Percentiles rank a stretch among this genome's conserved stretches.
Evolutionary conservation across 2,329 filamentous ascomycete species (phyloP).

Genomic region (Hansfordia pulvinata): DNA sequence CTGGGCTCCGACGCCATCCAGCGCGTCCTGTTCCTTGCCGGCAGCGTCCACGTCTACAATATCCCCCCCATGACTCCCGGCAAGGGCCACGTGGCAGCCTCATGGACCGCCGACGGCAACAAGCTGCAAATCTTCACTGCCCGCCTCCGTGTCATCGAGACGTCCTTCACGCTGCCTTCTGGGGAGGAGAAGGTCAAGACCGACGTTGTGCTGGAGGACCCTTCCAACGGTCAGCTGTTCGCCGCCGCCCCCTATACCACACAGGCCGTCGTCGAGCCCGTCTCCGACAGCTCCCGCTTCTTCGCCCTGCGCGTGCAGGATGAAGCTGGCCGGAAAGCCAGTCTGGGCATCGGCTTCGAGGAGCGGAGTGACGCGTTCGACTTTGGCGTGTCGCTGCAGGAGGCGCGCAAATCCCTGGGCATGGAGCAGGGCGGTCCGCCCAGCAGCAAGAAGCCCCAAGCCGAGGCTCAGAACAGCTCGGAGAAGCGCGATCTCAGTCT

Average conservation of each 20-base stretch:
- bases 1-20: conserved; percentile 69
- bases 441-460: conserved; percentile 18
- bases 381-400: conserved; percentile 68
- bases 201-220: conserved; percentile 70
- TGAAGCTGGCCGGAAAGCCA: conserved; percentile 60
- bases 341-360: conserved; percentile 77
- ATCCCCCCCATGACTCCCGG: conserved; percentile 69
- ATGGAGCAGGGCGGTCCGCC: conserved; percentile 31
- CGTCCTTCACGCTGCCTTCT: conserved; percentile 36
- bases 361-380: conserved; percentile 79
- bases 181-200: conserved; percentile 47
- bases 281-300: conserved; percentile 68
- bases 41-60: conserved; percentile 71
- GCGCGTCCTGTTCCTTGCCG: conserved; percentile 66
- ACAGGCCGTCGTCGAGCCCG: conserved; percentile 56
- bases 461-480: conserved; percentile 24
- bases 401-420: conserved; percentile 57
- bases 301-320: conserved; percentile 74
- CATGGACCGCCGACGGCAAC: conserved; percentile 60
- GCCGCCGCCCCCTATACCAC: conserved; percentile 69
- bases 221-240: conserved; percentile 60
- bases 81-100: conserved; percentile 63
- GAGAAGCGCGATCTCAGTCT: conserved; percentile 68
- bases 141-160: conserved; percentile 67
- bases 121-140: conserved; percentile 75